Conservation (phyloP, 805 yeast genomes). For the Saccharomycopsis sp. region DNA sequence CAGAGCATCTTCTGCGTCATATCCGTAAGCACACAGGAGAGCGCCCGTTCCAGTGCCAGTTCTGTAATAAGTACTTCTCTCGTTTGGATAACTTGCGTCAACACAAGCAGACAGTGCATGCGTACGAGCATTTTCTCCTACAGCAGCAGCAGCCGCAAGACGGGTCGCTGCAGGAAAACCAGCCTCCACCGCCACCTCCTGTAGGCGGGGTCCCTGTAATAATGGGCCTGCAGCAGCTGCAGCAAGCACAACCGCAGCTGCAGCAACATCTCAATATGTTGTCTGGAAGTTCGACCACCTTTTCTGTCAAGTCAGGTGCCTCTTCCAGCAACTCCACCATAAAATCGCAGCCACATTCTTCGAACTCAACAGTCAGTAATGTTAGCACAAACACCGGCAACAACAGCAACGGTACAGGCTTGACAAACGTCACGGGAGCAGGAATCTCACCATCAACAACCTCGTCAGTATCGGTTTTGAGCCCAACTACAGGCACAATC, state of each 20-base stretch:
- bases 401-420: neutral
- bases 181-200: neutral
- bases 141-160: constrained; percentile 3
- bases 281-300: too few relatives aligned
- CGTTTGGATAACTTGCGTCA: constrained; percentile 85
- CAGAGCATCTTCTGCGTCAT: constrained; percentile 90
- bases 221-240: neutral
- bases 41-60: constrained; percentile 83
- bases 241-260: too few relatives aligned
- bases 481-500: neutral
- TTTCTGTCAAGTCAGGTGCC: neutral
- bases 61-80: constrained; percentile 71
- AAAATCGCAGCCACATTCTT: neutral
- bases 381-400: neutral
- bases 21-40: constrained; percentile 93
- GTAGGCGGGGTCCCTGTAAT: neutral
- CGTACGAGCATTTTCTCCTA: constrained; percentile 23
- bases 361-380: neutral
- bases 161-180: neutral
- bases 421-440: neutral
- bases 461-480: neutral
- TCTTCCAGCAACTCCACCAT: neutral
- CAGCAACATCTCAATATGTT: too few relatives aligned
- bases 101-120: constrained; percentile 82
- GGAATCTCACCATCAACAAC: neutral